phyloP scores from a whole-genome alignment of 73 alveolate genomes.

The Symbiodinium natans region DNA sequence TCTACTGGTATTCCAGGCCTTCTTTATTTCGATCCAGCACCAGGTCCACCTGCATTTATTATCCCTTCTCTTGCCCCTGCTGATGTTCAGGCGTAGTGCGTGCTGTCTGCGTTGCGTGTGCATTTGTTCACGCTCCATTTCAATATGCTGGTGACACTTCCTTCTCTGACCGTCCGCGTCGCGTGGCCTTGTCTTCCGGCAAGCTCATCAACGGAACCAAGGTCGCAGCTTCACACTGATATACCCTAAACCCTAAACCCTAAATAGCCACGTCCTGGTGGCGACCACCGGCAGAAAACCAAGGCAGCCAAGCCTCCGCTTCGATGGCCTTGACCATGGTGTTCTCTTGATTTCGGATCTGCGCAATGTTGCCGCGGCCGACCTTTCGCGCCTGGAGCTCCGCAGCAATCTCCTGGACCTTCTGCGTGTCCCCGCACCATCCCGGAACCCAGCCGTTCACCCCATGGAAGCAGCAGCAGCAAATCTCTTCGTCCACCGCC shows the following conservation, averaged over 20 bases:
- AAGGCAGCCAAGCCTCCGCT: neutral
- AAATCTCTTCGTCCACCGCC: neutral
- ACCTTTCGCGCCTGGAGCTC: slow-evolving; percentile 5
- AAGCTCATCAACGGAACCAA: too few species aligned
- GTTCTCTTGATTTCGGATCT: neutral
- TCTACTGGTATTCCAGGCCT: too few species aligned
- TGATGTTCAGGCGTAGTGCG: neutral
- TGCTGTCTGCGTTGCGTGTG: neutral
- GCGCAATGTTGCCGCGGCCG: slow-evolving; percentile 16
- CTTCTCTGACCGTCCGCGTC: too few species aligned
- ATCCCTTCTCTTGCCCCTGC: too few species aligned
- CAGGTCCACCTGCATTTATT: too few species aligned
- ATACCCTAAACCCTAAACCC: too few species aligned
- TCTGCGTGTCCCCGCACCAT: neutral
- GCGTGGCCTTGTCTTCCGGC: too few species aligned
- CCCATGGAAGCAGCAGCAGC: neutral
- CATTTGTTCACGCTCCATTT: neutral
- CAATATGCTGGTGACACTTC: neutral
- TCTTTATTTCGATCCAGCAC: too few species aligned
- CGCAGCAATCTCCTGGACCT: neutral
- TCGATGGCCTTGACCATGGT: slow-evolving; percentile 1
- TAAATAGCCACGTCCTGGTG: too few species aligned
- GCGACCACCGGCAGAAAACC: too few species aligned
- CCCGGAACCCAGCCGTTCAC: neutral
- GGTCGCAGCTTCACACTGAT: too few species aligned